Evolutionary conservation across 2,329 filamentous ascomycete genomes (phyloP).

Genomic region (Metarhizium robertsii): DNA sequence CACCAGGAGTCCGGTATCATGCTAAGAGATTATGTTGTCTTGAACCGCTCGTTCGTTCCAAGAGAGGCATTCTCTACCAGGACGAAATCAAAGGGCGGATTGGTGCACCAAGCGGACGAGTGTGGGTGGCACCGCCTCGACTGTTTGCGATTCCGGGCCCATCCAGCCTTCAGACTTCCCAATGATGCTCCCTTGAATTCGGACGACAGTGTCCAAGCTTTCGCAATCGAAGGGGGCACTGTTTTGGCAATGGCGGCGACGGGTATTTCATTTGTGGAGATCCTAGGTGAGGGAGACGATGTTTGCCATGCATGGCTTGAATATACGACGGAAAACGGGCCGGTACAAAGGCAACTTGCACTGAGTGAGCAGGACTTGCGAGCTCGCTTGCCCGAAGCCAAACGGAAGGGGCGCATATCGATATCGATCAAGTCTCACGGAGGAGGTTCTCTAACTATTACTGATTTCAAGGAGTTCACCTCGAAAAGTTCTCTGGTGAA

Average conservation of each 20-base stretch:
- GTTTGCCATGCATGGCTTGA: conserved; percentile 76
- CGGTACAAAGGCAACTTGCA: conserved; percentile 60
- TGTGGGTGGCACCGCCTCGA: conserved; percentile 89
- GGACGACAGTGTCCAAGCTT: conserved; percentile 77
- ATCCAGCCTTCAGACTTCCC: conserved; percentile 81
- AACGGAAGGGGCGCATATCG: conserved; percentile 61
- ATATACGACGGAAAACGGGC: conserved; percentile 54
- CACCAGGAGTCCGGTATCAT: conserved; percentile 89
- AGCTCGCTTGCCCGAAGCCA: conserved; percentile 59
- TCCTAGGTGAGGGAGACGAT: conserved; percentile 72
- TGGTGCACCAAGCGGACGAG: conserved; percentile 70
- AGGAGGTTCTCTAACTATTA: conserved; percentile 63
- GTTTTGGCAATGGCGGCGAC: conserved; percentile 70
- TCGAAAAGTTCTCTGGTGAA: conserved; percentile 67
- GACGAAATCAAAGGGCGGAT: conserved; percentile 71
- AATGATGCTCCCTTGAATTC: conserved; percentile 55
- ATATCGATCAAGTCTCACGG: conserved; percentile 69
- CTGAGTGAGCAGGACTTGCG: conserved; percentile 70
- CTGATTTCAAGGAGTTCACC: conserved; percentile 63
- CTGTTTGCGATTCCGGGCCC: conserved; percentile 76
- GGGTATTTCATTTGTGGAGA: conserved; percentile 77
- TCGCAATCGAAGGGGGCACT: conserved; percentile 69
- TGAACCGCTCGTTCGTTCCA: conserved; percentile 75
- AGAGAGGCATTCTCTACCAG: conserved; percentile 81
- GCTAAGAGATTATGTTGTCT: conserved; percentile 74